Evolutionary conservation across 208 protist species (phyloP).

Genomic region (Lotmaria passim): DNA sequence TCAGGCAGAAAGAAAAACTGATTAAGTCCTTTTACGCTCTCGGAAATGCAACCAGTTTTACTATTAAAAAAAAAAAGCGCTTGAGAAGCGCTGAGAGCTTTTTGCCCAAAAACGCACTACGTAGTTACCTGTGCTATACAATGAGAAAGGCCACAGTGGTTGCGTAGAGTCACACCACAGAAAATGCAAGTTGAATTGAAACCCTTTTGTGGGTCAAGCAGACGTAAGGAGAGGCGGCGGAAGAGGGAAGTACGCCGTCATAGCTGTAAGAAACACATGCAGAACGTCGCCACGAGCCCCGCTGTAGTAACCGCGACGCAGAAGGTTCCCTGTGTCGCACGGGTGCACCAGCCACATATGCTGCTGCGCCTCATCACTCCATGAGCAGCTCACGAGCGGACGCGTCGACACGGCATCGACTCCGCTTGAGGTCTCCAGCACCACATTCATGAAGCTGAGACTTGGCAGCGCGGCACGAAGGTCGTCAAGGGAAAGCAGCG

Average conservation of each 20-base stretch:
- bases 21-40: too few relatives aligned
- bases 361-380: conserved; percentile 52
- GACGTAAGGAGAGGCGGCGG: conserved; percentile 9
- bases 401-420: neutral
- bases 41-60: too few relatives aligned
- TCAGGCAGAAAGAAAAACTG: too few relatives aligned
- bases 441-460: conserved; percentile 21
- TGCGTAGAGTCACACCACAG: too few relatives aligned
- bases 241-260: conserved; percentile 31
- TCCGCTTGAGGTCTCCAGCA: neutral
- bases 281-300: conserved; percentile 39
- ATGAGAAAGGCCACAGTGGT: neutral
- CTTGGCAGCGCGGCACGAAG: conserved; percentile 28
- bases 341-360: conserved; percentile 60
- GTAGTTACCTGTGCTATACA: too few relatives aligned
- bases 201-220: neutral
- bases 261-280: conserved; percentile 45
- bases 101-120: too few relatives aligned
- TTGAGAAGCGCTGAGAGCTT: too few relatives aligned
- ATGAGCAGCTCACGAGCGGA: conserved; percentile 43
- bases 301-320: conserved; percentile 24
- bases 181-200: neutral
- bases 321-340: conserved; percentile 60
- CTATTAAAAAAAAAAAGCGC: too few relatives aligned
- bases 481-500: conserved; percentile 19